Evolutionary conservation across 1,139 yeast genomes (phyloP), one percentile per base, ranked within the genome.

Genomic region (Debaryomyces sp.): DNA sequence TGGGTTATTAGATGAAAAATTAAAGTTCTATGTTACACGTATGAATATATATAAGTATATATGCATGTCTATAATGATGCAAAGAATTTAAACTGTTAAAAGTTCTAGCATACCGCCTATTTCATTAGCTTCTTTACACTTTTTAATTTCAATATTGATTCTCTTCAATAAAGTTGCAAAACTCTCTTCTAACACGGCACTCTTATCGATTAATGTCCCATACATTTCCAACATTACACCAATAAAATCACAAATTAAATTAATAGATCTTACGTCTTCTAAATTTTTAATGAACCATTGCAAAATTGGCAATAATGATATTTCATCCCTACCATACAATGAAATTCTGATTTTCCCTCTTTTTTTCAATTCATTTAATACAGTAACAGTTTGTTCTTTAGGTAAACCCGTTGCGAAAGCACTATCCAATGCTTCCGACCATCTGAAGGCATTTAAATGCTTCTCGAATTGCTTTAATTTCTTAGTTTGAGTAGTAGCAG

Each of bases 61-160:
- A 35, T 35, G 15, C 43, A 32, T 45, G 41, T 40, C 26, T 38
- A 38, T 40, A 47, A 34, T 35, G 43, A 52, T 47, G 36, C 48
- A 45, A 45, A 39, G 44, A 43, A 48, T 21, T 53, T 64, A 76
- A 41, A 76, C 78, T 46, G 82, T 82, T 58, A 92, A 76, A 56
- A 94, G 70, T 67, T 90, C 95, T 59, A 94, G 76, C 98, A 94
- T 94, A 51, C 99, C 99, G 59, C 88, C 90, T 44, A 94, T 84
- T 63, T 84, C 87, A 66, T 86, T 87, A 7, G 98, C 96, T 64
- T 92, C 96, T 62, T 84, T 83, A 42, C 97, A 89, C 61, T 87
- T 85, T 50, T 76, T 78, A 37, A 91, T 83, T 68, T 92, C 97
- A 33, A 71, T 64, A 50, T 80, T 80, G 39, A 92, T 78, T 60